A percentile compares a stretch with the other conserved stretches of the same genome.
Conservation (phyloP, 257 asterid species). For the Datura wrightii region DNA sequence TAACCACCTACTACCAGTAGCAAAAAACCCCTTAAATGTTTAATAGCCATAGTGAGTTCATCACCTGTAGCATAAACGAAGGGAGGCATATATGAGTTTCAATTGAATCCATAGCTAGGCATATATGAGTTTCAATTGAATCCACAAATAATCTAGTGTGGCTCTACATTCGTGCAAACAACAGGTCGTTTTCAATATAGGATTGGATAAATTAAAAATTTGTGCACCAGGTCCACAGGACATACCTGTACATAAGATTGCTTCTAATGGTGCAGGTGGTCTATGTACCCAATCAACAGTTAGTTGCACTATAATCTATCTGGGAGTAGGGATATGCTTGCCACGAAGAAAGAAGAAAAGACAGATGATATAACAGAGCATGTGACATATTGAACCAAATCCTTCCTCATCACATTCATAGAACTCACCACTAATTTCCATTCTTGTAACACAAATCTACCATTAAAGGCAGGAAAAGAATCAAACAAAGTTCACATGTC, state of each 20-base stretch:
- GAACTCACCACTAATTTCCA: not conserved
- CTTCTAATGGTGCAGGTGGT: not conserved
- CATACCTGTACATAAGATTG: not conserved
- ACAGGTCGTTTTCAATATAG: not conserved
- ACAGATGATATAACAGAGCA: not conserved
- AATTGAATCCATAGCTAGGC: no score
- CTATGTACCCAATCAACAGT: constrained; percentile 4
- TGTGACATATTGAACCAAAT: constrained; percentile 9
- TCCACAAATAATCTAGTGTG: no score
- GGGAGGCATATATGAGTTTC: no score
- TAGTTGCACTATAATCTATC: not conserved
- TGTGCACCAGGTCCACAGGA: not conserved
- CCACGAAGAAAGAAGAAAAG: not conserved
- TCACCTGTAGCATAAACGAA: no score
- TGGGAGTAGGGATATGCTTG: not conserved
- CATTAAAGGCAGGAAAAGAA: not conserved
- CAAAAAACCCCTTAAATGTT: not conserved
- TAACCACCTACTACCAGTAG: not conserved
- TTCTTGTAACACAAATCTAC: constrained; percentile 16
- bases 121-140: no score
- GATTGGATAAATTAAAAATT: not conserved
- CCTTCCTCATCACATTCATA: constrained; percentile 3
- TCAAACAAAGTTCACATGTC: not conserved
- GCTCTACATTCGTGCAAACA: no score
- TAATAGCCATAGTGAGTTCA: not conserved